phyloP scores from a whole-genome alignment of 1,139 yeast genomes.

The Suhomyces coccinellae region DNA sequence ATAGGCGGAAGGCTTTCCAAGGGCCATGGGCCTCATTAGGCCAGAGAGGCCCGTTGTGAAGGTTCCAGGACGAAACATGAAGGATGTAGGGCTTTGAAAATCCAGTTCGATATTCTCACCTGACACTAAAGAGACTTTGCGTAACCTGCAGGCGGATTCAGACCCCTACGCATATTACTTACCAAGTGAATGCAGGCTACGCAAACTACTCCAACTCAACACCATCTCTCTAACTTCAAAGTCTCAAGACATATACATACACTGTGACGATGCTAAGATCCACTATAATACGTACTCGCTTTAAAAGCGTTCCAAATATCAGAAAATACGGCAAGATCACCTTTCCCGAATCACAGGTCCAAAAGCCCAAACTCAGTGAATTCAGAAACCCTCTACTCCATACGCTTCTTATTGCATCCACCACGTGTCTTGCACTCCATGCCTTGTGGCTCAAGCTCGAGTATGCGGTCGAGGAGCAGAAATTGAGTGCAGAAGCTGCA shows the following conservation, averaged over 20 bases:
- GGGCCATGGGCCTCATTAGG: background rate
- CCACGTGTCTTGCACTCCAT: slow-evolving; percentile 41
- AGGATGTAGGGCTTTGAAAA: slow-evolving; percentile 5
- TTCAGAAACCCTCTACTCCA: slow-evolving; percentile 42
- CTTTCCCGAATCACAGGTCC: slow-evolving; percentile 10
- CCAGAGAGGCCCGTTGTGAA: background rate
- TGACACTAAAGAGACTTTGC: background rate
- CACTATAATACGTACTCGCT: background rate
- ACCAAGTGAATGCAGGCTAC: background rate
- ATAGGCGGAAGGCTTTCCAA: background rate
- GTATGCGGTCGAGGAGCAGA: slow-evolving; percentile 29
- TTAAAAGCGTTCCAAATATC: background rate
- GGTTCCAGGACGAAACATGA: slow-evolving; percentile 3
- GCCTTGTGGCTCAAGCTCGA: slow-evolving; percentile 36
- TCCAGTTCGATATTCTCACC: slow-evolving; percentile 1
- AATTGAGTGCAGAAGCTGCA: slow-evolving; percentile 25
- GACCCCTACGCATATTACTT: background rate
- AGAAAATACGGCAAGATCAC: slow-evolving; percentile 6
- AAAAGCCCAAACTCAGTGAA: slow-evolving; percentile 39
- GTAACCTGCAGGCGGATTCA: background rate
- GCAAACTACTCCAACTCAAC: background rate
- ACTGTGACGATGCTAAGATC: background rate
- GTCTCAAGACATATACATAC: no score
- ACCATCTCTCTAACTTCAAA: no score
- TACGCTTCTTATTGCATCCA: slow-evolving; percentile 42